Evolutionary conservation across 2,329 filamentous ascomycete genomes (phyloP), one percentile per base, ranked within the genome.

Genomic region (Diplodia corticola): DNA sequence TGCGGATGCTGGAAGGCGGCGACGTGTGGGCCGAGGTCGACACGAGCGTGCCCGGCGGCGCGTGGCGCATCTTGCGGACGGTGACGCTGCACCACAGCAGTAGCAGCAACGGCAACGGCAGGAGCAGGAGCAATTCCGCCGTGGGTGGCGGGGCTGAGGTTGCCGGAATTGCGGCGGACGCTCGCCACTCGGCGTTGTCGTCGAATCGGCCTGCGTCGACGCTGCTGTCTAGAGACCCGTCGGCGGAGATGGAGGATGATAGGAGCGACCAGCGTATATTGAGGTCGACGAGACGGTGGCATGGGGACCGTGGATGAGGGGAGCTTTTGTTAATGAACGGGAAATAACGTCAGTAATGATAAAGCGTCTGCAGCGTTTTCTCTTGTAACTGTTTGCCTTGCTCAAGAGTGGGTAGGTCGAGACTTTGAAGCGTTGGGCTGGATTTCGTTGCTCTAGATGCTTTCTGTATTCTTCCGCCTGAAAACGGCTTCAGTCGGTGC

Each of bases 11-110:
- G 55, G 50, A 53, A 3, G 37, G 30, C 17, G 55, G 37, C n/a
- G 60, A 51, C 10, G 60, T 40, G 6, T 63, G 60, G 60, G 60
- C 60, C 20, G 60, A 51, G 48, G 15, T 51, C 17, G 60, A 30
- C 17, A 20, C 48, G 26, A 15, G 30, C 10, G 5, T 28, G 17
- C 48, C 60, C 28, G 30, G 6, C 5, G 22, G 35, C 7, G 22
- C 30, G 20, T 49, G 51, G 22, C 51, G 24, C 48, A 30, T 63
- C n/a, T 9, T 63, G n/a, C 60, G 40, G n/a, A 40, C 48, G 15
- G 20, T 53, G 7, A n/a, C 30, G 20, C 17, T 63, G 33, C 60
- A 63, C 2, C 10, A 13, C 6, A 48, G 48, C 35, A 53, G 20
- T 5, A n/a, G 20, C 6, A 48, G 48, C n/a, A n/a, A n/a, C n/a